Base-by-base conservation (phyloP, 176 grass and related monocot species). In the Pontederia paniculata region DNA sequence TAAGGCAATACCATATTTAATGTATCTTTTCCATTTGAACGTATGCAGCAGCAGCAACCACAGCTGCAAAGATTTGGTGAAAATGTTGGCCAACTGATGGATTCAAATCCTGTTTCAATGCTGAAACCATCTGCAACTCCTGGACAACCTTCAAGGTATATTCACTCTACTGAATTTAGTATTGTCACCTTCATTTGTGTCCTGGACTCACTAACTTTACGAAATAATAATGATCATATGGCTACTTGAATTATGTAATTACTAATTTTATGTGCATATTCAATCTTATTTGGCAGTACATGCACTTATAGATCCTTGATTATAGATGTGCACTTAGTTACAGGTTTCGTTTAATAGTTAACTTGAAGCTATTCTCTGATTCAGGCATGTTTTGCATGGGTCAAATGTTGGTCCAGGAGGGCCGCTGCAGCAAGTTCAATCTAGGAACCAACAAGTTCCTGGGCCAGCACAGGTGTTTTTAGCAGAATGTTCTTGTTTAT, bases 351-450 rank as follows among this genome's bases (percentile, higher is more conserved):
- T 57, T 25, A 15, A 57, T 21, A 57, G 23, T 23, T 57, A 23
- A 12, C 12, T 7, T 50, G 12, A 28, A 25, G 31, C 31, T 14
- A 5, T 57, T 57, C 7, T 37, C 23, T 23, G 16, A 28, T 25
- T 57, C 75, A 95, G 89, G 72, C 89, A 89, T 83, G 76, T 89
- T 67, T 78, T 95, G 76, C 89, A 85, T 83, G 89, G 85, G 59
- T 54, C 67, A 57, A 67, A 74, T 76, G 81, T 78, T 77, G 81
- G 85, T 22, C 72, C 89, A 57, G 72, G 85, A 8, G 89, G 85
- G 10, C 77, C 78, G 57, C 58, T 89, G 44, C 89, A 89, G 65
- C 89, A 95, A 65, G 79, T 89, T 66, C 89, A 82, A 66, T 66
- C 78, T 55, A 89, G 85, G 71, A 95, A 73, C 31, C 81, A 77